Base-by-base conservation (phyloP, 169 alveolate genomes). In the Eimeria falciformis region DNA sequence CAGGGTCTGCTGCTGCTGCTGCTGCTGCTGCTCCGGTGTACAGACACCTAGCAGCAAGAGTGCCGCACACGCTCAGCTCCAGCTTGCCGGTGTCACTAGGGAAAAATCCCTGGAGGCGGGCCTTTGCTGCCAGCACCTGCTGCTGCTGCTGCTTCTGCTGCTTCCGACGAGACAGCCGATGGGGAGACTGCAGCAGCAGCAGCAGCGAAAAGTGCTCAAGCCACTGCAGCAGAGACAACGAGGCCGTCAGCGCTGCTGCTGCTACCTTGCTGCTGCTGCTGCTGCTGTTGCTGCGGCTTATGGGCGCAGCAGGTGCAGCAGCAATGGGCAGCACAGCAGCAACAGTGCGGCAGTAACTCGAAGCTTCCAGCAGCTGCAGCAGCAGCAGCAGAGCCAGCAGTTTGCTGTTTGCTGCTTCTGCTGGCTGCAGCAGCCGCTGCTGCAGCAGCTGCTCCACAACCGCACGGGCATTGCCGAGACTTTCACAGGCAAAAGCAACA, bases 71-170 rank as follows among this genome's bases (percentile, higher is more conserved):
- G 55, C 56, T 5, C 83, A 71, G 5, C 55, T 71, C 83, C 56
- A 43, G 11, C 29, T 71, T 56, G 17, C 47, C 29, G 9, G 83
- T 71, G 18, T 56, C 56, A 17, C 47, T 43, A 6, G 83, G 83
- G 23, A 71, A 71, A 3, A 71, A 56, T 14, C 29, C 58, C 58
- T 40, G 45, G n/a, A 71, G 58, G 17, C 83, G 83, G 11, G 83
- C n/a, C 29, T 71, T 29, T 2, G 83, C 83, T 58, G 71, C 71
- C 5, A 9, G 71, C 71, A 21, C 33, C 71, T 14, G 71, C 71
- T 58, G 71, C 71, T 58, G 71, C 71, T 33, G 83, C 83, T 71
- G 83, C 83, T 33, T 50, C 83, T 29, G 83, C 83, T 71, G 83
- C 83, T 71, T 71, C 83, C 83, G 58, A 25, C 83, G 83, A 33